These are phyloP conservation scores for Striga asiatica DNA, from an alignment of 257 asterid species.

Conservation along the genomic window DNA sequence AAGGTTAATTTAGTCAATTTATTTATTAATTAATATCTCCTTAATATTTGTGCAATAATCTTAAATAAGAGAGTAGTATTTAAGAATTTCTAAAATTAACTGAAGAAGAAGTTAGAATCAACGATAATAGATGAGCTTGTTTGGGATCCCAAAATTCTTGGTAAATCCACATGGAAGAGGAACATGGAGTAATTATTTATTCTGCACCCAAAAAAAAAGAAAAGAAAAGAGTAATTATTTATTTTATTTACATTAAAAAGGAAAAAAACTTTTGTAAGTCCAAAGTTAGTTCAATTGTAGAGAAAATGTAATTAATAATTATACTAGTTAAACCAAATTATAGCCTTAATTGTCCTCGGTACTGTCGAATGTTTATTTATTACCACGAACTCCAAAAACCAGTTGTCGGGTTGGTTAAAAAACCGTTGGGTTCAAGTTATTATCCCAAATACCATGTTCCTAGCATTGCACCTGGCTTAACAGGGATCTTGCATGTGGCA, in stretches of 20 bases:
- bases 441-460: slow-evolving; percentile 22
- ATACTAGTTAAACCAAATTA: too few species aligned
- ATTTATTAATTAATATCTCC: too few species aligned
- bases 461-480: slow-evolving; percentile 46
- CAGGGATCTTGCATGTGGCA: slow-evolving; percentile 37
- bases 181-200: slow-evolving; percentile 25
- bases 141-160: slow-evolving; percentile 21
- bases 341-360: too few species aligned
- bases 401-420: slow-evolving; percentile 33
- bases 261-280: not conserved
- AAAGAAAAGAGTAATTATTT: not conserved
- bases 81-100: too few species aligned
- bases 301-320: not conserved
- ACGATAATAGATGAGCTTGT: not conserved
- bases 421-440: slow-evolving; percentile 27
- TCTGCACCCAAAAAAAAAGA: not conserved
- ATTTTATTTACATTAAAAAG: not conserved
- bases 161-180: slow-evolving; percentile 42
- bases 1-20: too few species aligned
- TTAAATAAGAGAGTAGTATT: too few species aligned
- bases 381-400: slow-evolving; percentile 13
- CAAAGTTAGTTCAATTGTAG: slow-evolving; percentile 12
- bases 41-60: too few species aligned
- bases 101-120: not conserved
- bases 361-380: slow-evolving; percentile 20